Evolutionary conservation across 2,329 filamentous ascomycete genomes (phyloP), one percentile per base, ranked within the genome.

Genomic region (Alternaria incomplexa): DNA sequence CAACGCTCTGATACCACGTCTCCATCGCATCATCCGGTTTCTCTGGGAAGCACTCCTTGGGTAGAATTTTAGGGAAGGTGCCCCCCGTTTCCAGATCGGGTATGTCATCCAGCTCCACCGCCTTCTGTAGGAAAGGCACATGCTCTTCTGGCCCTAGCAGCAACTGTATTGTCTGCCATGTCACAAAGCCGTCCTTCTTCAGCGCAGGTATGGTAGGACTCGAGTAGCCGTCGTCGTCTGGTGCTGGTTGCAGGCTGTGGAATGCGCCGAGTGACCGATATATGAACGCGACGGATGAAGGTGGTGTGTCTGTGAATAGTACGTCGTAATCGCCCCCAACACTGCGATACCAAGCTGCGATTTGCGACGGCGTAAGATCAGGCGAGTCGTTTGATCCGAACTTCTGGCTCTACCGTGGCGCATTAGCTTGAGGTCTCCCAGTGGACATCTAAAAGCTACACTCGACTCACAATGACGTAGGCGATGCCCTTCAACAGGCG

Each of bases 161-260:
- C 22, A 97, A 86, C 81, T 98, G 93, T 58, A 98, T 91, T 0
- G 92, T 93, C 82, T 97, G 91, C 95, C 95, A 99, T 77, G 93
- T 90, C 46, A 95, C 92, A 79, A 97, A 99, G 44, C 96, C 96
- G 73, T 89, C 88, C 0, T 87, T 85, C 36, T 95, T 96, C 59
- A 99, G 83, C 13, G 93, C 92, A 0, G 96, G 96, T 45, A 97
- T 87, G 0, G 87, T 89, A 0, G 95, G 96, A 1, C 89, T 84
- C 4, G 86, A 87, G 77, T 92, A 97, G 66, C 92, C 88, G 71
- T 90, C 86, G 50, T 79, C 77, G 43, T 88, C 87, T 51, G 80
- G 79, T 2, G 88, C 88, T 1, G 93, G 93, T 70, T 96, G 92
- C 26, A 98, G 85, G 53, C 89, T 90, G 81, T 98, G 95, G 72